Base-by-base conservation (phyloP, 306 rosid genomes). In the Corylus avellana region DNA sequence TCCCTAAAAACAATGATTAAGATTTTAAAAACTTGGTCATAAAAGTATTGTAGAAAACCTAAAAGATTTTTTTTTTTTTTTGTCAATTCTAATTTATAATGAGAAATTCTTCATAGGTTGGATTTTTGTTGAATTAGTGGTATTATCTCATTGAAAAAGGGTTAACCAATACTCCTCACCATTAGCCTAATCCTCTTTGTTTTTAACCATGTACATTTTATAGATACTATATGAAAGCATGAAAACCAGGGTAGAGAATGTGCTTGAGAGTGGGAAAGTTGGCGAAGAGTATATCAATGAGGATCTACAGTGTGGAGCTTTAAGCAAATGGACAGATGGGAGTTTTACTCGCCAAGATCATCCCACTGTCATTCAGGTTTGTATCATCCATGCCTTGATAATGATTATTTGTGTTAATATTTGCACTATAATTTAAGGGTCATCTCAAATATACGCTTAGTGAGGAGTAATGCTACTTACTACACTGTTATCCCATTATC, bases 281-380 rank as follows among this genome's bases (percentile, higher is more conserved):
- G 75, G 29, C 13, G 47, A 80, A 12, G 86, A 83, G 62, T 73
- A 75, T 39, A 44, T 81, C 20, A 32, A 50, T 29, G 80, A 37
- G 1, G 83, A 83, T 54, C 56, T 25, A 13, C 81, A 85, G 29
- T 17, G 27, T 4, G 66, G 62, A 20, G 75, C 53, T 67, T 83
- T 88, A 5, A 9, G 3, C 17, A 85, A 83, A 56, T 83, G 89
- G 86, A 76, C 32, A 0, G 74, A 73, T 22, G 78, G 66, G 42
- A 42, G 46, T 42, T 83, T 85, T 44, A 76, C 80, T 13, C 50
- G 74, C 20, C 86, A 58, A 44, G 50, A 78, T 18, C 91, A 88
- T 79, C 87, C 89, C 2, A 25, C 86, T 0, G 22, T 88, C 14
- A 79, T 88, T 35, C 78, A 85, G 83, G 91, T 84, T 48, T 59